Evolutionary conservation across 495 filamentous ascomycete species (phyloP).

Genomic region (Hypoxylon cercidicola): DNA sequence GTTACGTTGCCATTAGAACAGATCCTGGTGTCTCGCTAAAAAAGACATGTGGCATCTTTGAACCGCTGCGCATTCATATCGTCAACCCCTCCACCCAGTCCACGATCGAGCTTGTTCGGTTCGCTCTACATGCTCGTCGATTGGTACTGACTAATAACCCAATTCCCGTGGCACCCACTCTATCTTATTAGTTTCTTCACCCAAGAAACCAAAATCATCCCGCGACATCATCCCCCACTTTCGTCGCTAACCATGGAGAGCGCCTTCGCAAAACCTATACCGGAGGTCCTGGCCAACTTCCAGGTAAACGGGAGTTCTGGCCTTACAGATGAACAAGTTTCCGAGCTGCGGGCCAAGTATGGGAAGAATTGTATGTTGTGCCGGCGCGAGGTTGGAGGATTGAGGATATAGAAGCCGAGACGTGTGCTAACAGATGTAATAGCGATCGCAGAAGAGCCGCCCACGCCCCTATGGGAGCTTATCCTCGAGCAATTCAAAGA

Average conservation of each 20-base stretch:
- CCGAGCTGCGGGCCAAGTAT: conserved; percentile 69
- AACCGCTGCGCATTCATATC: conserved; percentile 24
- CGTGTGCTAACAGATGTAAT: conserved; percentile 59
- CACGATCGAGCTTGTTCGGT: conserved; percentile 14
- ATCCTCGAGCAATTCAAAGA: conserved; percentile 99
- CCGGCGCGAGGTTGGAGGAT: conserved; percentile 5
- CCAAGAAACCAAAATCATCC: conserved; percentile 10
- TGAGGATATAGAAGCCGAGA: conserved; percentile 27
- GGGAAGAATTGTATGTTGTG: conserved; percentile 82
- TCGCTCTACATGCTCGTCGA: conserved; percentile 22
- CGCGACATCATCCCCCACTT: not conserved
- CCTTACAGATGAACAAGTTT: conserved; percentile 75
- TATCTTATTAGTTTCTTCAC: conserved; percentile 15
- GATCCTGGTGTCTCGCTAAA: not conserved
- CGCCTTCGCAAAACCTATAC: conserved; percentile 74
- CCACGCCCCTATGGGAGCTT: conserved; percentile 96
- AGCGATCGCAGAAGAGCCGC: conserved; percentile 96
- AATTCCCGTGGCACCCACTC: conserved; percentile 8
- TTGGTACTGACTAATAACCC: conserved; percentile 23
- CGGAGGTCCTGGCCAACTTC: conserved; percentile 78
- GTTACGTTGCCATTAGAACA: conserved; percentile 2
- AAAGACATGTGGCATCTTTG: conserved; percentile 51
- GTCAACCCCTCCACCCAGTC: conserved; percentile 24
- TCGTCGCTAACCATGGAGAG: conserved; percentile 71
- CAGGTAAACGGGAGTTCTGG: conserved; percentile 72